Evolutionary conservation across 1,284 basidiomycete genomes (phyloP), one percentile per base, ranked within the genome.

Genomic region (Cryptococcus hybrid): DNA sequence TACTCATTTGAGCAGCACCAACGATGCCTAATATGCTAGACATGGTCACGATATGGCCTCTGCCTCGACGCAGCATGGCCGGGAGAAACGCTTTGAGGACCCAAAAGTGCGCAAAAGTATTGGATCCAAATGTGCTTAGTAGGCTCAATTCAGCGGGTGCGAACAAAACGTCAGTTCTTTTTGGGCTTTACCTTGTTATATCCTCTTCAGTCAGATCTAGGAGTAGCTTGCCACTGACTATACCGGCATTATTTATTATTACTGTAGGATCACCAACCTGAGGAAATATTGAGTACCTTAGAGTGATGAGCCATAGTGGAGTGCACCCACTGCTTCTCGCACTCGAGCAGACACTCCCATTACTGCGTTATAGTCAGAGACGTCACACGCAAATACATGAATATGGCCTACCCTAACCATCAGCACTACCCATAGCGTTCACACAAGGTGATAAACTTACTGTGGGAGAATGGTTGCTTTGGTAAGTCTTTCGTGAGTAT

Each of bases 171-270:
- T 7, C 5, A 7, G 7, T 39, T 11, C 15, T 3, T 18, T 24
- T 9, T 7, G 49, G 13, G 13, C 5, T 39, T 64, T 68, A 94
- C 92, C 89, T 86, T 62, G 85, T 80, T 43, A 98, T 77, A 68
- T 98, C 93, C 47, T 84, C 82, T 1, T 88, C 82, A 1, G 80
- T 81, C 52, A 97, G 81, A 68, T 94, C 92, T 3, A 93, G 78
- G 30, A 98, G 79, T 0, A 87, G 80, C 69, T 92, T 93, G 36
- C 93, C 92, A 76, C 93, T 88, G 37, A 90, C 90, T 54, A 97
- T 85, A n/a, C 93, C 95, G 0, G 95, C 95, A 69, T 97, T 98
- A 79, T 98, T 98, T 69, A 99, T 82, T 12, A 99, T 78, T 37
- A 98, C 84, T 0, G 95, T 95, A 1, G 92, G 90, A 54, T 89